Conservation (phyloP, 192 early-diverging fungal genomes). For the Lobosporangium transversale region DNA sequence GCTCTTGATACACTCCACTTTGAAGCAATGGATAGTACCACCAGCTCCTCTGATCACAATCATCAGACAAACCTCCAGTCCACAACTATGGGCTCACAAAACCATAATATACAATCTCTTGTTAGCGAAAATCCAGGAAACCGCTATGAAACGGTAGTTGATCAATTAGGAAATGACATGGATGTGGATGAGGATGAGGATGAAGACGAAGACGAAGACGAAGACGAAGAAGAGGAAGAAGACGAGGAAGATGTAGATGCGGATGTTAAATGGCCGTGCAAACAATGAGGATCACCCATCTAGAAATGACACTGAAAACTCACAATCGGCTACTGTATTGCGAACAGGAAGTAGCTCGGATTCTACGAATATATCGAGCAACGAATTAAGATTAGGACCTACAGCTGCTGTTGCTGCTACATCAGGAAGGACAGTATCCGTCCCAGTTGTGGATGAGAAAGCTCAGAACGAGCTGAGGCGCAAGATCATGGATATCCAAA, state of each 20-base stretch:
- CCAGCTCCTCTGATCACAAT: not conserved
- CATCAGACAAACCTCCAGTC: too few relatives aligned
- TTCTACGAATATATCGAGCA: not conserved
- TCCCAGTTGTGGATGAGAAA: constrained; percentile 31
- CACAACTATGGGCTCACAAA: too few relatives aligned
- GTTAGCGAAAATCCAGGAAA: not conserved
- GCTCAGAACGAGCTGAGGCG: constrained; percentile 60
- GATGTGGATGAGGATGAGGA: constrained; percentile 6
- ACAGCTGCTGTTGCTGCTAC: not conserved
- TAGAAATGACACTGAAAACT: not conserved
- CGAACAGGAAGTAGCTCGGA: not conserved
- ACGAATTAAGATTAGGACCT: not conserved
- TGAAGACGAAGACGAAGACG: not conserved
- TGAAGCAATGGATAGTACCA: constrained; percentile 5
- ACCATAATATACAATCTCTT: too few relatives aligned
- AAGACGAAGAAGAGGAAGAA: not conserved
- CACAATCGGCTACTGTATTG: not conserved
- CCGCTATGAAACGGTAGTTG: not conserved
- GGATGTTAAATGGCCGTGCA: not conserved
- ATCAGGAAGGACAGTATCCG: constrained; percentile 1
- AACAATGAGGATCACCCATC: not conserved
- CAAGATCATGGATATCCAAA: constrained; percentile 75
- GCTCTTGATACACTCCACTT: constrained; percentile 27
- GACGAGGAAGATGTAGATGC: not conserved
- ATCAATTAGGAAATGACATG: not conserved